phyloP scores from a whole-genome alignment of 2,329 filamentous ascomycete genomes.

The Ophiostoma perfectum region DNA sequence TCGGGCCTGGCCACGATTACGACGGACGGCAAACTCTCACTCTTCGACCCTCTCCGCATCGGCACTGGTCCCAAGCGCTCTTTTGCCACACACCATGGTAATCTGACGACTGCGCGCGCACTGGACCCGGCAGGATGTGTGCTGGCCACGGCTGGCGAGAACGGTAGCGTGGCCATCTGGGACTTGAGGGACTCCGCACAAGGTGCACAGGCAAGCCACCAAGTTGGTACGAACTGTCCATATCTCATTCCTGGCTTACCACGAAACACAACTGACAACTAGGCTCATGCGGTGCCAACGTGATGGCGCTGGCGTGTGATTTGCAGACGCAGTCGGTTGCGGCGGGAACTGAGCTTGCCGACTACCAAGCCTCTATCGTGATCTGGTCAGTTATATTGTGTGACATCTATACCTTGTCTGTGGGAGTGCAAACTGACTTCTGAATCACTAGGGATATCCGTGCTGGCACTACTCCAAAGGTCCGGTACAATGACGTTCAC shows the following conservation, averaged over 20 bases:
- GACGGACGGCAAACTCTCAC: constrained; percentile 63
- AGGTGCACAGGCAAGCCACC: constrained; percentile 39
- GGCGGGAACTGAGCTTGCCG: constrained; percentile 66
- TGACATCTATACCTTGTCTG: constrained; percentile 20
- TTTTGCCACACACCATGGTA: constrained; percentile 51
- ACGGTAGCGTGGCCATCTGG: constrained; percentile 62
- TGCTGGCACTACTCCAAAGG: constrained; percentile 41
- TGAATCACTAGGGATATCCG: constrained; percentile 50
- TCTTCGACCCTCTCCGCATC: constrained; percentile 58
- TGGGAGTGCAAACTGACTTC: background rate
- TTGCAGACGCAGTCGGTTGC: constrained; percentile 55
- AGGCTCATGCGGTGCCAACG: constrained; percentile 29
- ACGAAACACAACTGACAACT: constrained; percentile 16
- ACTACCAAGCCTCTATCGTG: constrained; percentile 55
- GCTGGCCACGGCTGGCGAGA: constrained; percentile 65
- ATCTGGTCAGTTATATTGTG: constrained; percentile 46
- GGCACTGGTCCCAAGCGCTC: constrained; percentile 45
- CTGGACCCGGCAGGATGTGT: constrained; percentile 49
- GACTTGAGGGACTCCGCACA: constrained; percentile 49
- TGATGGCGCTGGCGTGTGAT: constrained; percentile 62
- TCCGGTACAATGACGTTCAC: constrained; percentile 59
- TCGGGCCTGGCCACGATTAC: constrained; percentile 56
- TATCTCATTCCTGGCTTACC: no score
- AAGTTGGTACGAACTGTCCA: constrained; percentile 33
- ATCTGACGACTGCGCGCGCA: constrained; percentile 57